These are phyloP conservation scores for Rhododendron simsii DNA, from an alignment of 148 eudicot species.

Conservation along the genomic window DNA sequence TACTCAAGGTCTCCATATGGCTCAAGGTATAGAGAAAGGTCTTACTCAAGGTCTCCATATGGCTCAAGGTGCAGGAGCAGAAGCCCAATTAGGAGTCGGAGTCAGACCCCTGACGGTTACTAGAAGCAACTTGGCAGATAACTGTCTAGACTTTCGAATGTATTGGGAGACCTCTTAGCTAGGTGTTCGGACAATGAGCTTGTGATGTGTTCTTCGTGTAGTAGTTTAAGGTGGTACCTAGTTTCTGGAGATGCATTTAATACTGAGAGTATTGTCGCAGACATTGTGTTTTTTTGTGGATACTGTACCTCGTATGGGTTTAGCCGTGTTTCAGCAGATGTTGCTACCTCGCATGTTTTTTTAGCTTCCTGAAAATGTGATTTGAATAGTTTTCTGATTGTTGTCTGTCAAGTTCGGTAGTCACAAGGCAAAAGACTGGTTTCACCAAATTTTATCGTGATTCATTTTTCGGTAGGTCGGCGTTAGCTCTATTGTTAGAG, in stretches of 20 bases:
- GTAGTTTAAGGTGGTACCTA: not conserved
- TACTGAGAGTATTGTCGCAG: not conserved
- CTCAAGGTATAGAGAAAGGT: constrained; percentile 46
- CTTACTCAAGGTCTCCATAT: constrained; percentile 54
- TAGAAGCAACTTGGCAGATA: not conserved
- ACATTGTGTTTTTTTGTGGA: not conserved
- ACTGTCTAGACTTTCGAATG: not conserved
- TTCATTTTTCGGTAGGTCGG: too few species aligned
- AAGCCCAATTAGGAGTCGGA: constrained; percentile 5
- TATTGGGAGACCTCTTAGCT: not conserved
- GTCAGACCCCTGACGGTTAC: constrained; percentile 14
- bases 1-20: constrained; percentile 48
- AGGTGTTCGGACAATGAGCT: not conserved
- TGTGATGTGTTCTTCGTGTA: not conserved
- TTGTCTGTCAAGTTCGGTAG: not conserved
- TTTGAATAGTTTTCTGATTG: not conserved
- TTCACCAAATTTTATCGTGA: not conserved
- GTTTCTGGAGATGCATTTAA: not conserved
- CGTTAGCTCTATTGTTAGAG: too few species aligned
- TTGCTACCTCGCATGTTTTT: not conserved
- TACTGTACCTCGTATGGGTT: not conserved
- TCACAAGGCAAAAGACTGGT: not conserved
- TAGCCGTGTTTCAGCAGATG: not conserved
- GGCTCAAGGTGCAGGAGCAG: constrained; percentile 10
- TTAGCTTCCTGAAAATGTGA: not conserved